Base-by-base conservation (phyloP, 2,329 filamentous ascomycete species). In the Arachnopeziza araneosa region DNA sequence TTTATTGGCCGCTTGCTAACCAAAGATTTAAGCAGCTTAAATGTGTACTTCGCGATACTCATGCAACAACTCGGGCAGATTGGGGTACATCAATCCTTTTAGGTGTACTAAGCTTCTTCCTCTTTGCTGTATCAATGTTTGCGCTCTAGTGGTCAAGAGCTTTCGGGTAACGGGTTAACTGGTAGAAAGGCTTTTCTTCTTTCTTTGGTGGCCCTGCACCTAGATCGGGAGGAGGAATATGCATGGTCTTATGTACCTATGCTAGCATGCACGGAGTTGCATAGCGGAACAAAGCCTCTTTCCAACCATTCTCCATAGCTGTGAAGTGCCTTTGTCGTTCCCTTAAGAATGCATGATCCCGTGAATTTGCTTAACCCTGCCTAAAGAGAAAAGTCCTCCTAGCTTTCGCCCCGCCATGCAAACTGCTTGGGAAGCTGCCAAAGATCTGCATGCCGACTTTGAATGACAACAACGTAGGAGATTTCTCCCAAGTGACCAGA, bases 371-470 rank as follows among this genome's bases (percentile, higher is more conserved):
- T 19, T 19, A 44, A n/a, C 17, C 12, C 10, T 17, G 4, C 36
- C 36, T 12, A 17, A 6, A 3, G 3, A 17, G 6, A 5, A 44
- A 44, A 44, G 12, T 44, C 17, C 36, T 44, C 17, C 10, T 12
- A 44, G 36, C 36, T 19, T 44, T 44, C 36, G 12, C 3, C 6
- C 17, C 17, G 7, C 50, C 21, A 54, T 49, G 52, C 57, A 50
- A 58, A 60, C 24, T 23, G 44, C 49, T 30, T 60, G 55, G 52
- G 24, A 56, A 59, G 59, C 58, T 64, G 58, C 60, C 48, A 48
- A 1, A 55, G 50, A 63, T 64, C 61, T 64, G 54, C 60, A 64
- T 55, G 44, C 57, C 59, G 68, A 67, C 68, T 55, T 24, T 61
- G 49, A 57, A 58, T 65, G 63, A 70, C 66, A 65, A 55, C 1